Evolutionary conservation across 2,329 filamentous ascomycete genomes (phyloP), one percentile per base, ranked within the genome.

Genomic region (Verticillium klebahnii): DNA sequence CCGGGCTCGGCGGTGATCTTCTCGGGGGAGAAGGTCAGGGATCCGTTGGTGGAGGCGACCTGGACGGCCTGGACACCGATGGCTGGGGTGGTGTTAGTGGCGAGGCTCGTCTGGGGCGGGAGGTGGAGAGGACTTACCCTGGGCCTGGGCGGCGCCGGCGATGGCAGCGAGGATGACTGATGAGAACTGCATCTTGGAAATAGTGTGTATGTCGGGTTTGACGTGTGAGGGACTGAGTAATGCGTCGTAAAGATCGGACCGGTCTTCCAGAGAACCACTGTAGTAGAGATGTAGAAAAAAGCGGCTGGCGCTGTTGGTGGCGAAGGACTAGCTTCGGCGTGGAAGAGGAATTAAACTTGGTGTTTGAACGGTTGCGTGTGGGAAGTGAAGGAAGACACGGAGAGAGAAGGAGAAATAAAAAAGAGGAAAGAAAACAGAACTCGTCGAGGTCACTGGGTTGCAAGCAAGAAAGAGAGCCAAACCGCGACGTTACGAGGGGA

Each of bases 21-120:
- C 67, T 89, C 80, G 50, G 91, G 91, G 65, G 77, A 85, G 80
- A 87, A 93, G 64, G 77, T 82, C 62, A 90, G 77, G 56, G 77
- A 78, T 67, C 82, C 79, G 70, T 84, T 84, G 65, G 80, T 75
- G 29, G 70, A 76, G 65, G 84, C 84, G 62, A 93, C 90, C 65
- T 85, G 83, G 61, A 92, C 85, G 62, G 89, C 84, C 69, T 90
- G 87, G 40, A 87, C 82, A 32, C 76, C 64, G 60, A 73, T 63
- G 58, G 75, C 76, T 77, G 55, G 5, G 50, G 5, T 37, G 59
- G 62, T 67, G 63, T 67, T 64, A 60, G 23, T 56, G 31, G 37
- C 23, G 19, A n/a, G 15, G 25, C 45, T 12, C n/a, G 11, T 14
- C n/a, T 12, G 19, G 17, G 32, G 11, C 25, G 25, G 9, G 9